phyloP scores from a whole-genome alignment of 257 asterid genomes.

The Scutellaria barbata region DNA sequence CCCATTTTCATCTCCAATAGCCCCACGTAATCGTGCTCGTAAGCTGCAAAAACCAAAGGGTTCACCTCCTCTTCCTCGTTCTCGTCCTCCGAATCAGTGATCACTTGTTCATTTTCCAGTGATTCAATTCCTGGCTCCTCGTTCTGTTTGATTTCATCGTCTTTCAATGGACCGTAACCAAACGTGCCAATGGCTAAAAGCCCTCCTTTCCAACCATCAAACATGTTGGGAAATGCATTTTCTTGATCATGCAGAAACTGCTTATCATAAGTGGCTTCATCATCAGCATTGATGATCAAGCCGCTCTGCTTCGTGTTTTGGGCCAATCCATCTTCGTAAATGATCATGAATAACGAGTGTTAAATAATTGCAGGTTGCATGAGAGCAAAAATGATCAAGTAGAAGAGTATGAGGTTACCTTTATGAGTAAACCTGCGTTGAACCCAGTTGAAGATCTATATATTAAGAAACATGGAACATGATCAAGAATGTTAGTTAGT shows the following conservation, averaged over 20 bases:
- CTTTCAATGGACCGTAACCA: conserved; percentile 43
- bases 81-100: neutral
- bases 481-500: neutral
- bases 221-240: conserved; percentile 25
- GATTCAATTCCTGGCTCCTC: neutral
- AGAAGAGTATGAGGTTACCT: conserved; percentile 37
- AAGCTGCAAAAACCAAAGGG: conserved; percentile 33
- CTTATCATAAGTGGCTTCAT: conserved; percentile 12
- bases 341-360: neutral
- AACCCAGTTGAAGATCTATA: conserved; percentile 70
- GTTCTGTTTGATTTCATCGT: neutral
- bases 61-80: conserved; percentile 35
- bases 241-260: neutral
- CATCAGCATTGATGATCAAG: neutral
- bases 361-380: neutral
- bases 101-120: neutral
- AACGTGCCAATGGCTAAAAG: conserved; percentile 63
- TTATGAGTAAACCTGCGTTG: conserved; percentile 53
- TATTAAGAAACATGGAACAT: neutral
- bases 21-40: conserved; percentile 14
- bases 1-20: neutral
- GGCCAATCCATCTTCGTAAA: conserved; percentile 40
- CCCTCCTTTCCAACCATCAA: conserved; percentile 50
- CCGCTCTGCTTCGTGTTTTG: conserved; percentile 39
- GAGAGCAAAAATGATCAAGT: neutral